A percentile compares a stretch with the other conserved stretches of the same genome.
phyloP scores from a whole-genome alignment of 2,329 filamentous ascomycete genomes.

The Scolecobasidium constrictum region DNA sequence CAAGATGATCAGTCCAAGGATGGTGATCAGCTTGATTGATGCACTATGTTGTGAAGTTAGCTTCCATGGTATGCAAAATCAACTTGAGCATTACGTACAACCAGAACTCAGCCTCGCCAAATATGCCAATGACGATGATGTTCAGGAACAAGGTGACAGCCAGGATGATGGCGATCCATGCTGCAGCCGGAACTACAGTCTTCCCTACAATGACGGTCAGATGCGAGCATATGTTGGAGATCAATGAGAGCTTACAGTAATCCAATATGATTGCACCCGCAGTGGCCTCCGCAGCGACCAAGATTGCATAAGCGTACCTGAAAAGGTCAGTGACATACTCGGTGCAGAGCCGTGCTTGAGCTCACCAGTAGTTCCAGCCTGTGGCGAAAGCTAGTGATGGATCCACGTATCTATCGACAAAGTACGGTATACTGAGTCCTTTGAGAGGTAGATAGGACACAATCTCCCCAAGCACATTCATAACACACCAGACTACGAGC shows the following conservation, averaged over 20 bases:
- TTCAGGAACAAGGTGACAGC: conserved; percentile 33
- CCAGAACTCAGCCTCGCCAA: conserved; percentile 40
- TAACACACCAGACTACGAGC: conserved; percentile 33
- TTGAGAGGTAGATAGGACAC: conserved; percentile 51
- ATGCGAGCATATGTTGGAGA: too few relatives aligned
- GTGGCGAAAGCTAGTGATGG: conserved; percentile 33
- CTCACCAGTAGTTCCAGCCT: conserved; percentile 41
- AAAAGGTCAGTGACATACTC: too few relatives aligned
- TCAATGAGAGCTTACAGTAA: conserved; percentile 57
- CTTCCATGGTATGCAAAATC: neutral
- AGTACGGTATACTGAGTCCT: conserved; percentile 40
- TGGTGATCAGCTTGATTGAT: conserved; percentile 33
- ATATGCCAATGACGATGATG: conserved; percentile 46
- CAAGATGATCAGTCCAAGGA: conserved; percentile 35
- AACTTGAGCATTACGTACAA: conserved; percentile 42
- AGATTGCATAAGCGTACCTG: conserved; percentile 57
- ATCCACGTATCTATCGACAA: conserved; percentile 35
- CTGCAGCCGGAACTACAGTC: conserved; percentile 57
- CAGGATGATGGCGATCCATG: conserved; percentile 57
- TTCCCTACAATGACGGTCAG: too few relatives aligned
- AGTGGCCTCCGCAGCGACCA: conserved; percentile 75
- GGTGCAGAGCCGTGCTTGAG: too few relatives aligned
- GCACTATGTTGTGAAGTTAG: conserved; percentile 19
- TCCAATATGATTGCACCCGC: conserved; percentile 69
- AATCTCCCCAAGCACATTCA: conserved; percentile 41